Evolutionary conservation across 148 eudicot species (phyloP).

Genomic region (Suaeda aralocaspica): DNA sequence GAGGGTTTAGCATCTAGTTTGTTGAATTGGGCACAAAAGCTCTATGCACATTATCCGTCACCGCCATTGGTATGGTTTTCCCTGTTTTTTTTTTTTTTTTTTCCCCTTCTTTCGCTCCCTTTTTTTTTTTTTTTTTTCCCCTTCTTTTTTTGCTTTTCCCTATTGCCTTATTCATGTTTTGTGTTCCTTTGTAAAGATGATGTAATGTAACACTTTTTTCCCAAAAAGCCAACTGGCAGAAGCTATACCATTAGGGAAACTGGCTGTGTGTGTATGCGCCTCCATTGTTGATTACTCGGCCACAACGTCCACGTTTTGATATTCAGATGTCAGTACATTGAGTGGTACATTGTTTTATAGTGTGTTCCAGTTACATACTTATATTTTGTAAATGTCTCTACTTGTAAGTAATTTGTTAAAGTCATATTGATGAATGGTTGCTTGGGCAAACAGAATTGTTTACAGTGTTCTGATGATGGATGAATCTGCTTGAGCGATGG

Average conservation of each 20-base stretch:
- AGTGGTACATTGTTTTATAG: slow-evolving; percentile 37
- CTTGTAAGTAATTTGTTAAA: background rate
- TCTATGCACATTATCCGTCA: slow-evolving; percentile 41
- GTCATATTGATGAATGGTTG: slow-evolving; percentile 12
- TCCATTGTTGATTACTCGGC: slow-evolving; percentile 81
- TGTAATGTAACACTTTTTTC: slow-evolving; percentile 1
- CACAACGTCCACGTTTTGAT: slow-evolving; percentile 74
- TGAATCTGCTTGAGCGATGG: slow-evolving; percentile 28
- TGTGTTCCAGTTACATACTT: background rate
- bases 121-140: too few relatives aligned
- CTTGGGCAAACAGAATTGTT: slow-evolving; percentile 44
- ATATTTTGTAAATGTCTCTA: background rate
- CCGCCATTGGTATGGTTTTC: slow-evolving; percentile 75
- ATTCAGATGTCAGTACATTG: slow-evolving; percentile 83
- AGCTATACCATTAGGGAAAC: slow-evolving; percentile 89
- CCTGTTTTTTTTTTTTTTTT: too few relatives aligned
- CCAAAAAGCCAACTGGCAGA: slow-evolving; percentile 74
- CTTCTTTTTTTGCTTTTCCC: too few relatives aligned
- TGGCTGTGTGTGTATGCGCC: slow-evolving; percentile 75
- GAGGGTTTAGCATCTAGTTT: slow-evolving; percentile 49
- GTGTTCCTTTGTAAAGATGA: background rate
- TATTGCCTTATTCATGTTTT: background rate
- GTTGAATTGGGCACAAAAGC: slow-evolving; percentile 53
- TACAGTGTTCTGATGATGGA: slow-evolving; percentile 35
- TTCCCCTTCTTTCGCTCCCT: too few relatives aligned